Conservation (phyloP, 176 grass and related monocot genomes). For the Oryza rufipogon region DNA sequence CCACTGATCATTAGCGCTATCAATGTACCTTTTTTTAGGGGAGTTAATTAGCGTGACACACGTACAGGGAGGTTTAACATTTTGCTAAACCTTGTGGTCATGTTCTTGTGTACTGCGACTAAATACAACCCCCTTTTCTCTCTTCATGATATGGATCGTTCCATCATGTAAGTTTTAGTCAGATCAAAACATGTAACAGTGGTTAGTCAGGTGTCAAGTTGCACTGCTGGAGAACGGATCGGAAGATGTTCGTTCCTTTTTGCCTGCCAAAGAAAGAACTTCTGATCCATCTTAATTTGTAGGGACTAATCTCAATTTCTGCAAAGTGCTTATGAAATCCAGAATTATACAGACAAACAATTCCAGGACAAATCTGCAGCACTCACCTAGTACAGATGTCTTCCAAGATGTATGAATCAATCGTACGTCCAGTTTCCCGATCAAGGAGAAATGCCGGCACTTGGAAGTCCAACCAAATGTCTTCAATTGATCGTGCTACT, state of each 20-base stretch:
- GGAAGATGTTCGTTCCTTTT: too few relatives aligned
- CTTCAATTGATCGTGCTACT: too few relatives aligned
- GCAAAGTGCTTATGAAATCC: too few relatives aligned
- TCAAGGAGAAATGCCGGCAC: too few relatives aligned
- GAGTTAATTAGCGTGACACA: background rate
- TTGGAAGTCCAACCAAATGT: too few relatives aligned
- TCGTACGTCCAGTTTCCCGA: too few relatives aligned
- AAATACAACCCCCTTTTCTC: background rate
- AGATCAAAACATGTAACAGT: background rate
- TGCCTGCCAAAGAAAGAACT: too few relatives aligned
- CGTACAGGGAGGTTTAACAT: conserved; percentile 29
- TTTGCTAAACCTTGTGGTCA: conserved; percentile 29
- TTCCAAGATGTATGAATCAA: background rate
- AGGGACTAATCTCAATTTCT: too few relatives aligned
- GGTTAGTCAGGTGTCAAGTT: background rate
- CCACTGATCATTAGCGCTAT: background rate
- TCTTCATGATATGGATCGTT: background rate
- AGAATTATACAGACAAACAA: background rate
- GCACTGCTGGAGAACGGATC: background rate
- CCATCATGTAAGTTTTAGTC: background rate
- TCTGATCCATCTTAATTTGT: too few relatives aligned
- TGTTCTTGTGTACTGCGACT: background rate
- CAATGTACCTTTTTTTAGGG: conserved; percentile 5
- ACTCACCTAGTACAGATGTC: background rate
- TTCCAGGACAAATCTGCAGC: background rate